Evolutionary conservation across 306 rosid genomes (phyloP).

Genomic region (Argentina anserina): DNA sequence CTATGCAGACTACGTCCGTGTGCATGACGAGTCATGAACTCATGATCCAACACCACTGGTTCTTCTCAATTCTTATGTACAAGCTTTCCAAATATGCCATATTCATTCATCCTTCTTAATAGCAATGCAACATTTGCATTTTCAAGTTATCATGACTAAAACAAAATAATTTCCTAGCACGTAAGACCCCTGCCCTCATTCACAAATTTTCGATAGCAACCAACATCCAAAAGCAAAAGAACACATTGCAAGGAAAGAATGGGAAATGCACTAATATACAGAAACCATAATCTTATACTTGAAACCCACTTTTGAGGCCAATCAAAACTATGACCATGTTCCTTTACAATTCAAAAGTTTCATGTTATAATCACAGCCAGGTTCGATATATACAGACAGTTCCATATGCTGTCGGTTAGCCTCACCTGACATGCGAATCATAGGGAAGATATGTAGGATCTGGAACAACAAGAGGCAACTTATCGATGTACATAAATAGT

Average conservation of each 20-base stretch:
- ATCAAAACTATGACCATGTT: constrained; percentile 17
- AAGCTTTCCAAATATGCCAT: neutral
- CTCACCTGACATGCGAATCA: constrained; percentile 58
- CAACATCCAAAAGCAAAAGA: neutral
- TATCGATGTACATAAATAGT: constrained; percentile 66
- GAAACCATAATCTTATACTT: neutral
- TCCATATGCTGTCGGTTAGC: constrained; percentile 14
- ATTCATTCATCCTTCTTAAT: neutral
- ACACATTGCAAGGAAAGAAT: neutral
- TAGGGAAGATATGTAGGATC: constrained; percentile 49
- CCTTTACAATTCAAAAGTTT: constrained; percentile 9
- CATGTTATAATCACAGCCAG: constrained; percentile 30
- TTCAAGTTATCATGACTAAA: neutral
- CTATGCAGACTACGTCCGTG: constrained; percentile 31
- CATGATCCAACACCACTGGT: neutral
- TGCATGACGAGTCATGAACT: constrained; percentile 13
- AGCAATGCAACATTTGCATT: neutral
- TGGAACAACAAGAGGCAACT: constrained; percentile 61
- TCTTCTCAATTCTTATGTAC: neutral
- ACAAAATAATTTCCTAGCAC: neutral
- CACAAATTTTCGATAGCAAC: neutral
- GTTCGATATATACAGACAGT: constrained; percentile 18
- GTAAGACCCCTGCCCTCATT: neutral
- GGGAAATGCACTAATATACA: neutral
- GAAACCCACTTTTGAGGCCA: constrained; percentile 11